Percentiles rank a stretch among this genome's conserved stretches.
These are phyloP conservation scores for Pilobolus umbonatus DNA, from an alignment of 192 early-diverging fungal genomes.

Conservation along the genomic window DNA sequence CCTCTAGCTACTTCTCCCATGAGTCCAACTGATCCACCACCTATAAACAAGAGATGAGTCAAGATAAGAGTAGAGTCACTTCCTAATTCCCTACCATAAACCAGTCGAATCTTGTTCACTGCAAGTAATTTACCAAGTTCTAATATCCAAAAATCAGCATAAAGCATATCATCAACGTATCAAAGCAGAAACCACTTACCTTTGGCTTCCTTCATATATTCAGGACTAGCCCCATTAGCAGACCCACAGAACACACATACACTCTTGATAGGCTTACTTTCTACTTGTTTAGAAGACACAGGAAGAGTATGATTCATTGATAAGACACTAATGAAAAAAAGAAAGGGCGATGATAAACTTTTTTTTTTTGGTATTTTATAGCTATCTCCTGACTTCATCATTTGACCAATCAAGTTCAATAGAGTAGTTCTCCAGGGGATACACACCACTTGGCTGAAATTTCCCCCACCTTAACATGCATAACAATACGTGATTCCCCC, in stretches of 20 bases:
- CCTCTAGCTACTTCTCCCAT: constrained; percentile 83
- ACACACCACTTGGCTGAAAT: no score
- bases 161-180: neutral
- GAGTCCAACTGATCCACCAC: constrained; percentile 62
- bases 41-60: constrained; percentile 21
- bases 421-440: no score
- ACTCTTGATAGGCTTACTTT: no score
- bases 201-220: constrained; percentile 39
- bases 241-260: constrained; percentile 24
- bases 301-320: no score
- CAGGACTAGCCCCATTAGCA: constrained; percentile 33
- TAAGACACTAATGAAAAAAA: no score
- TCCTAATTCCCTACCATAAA: constrained; percentile 54
- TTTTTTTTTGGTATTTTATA: no score
- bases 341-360: no score
- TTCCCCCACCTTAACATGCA: no score
- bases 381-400: no score
- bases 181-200: constrained; percentile 19
- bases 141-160: constrained; percentile 6
- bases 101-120: constrained; percentile 53
- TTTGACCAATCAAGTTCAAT: no score
- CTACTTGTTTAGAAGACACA: no score
- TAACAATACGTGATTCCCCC: no score
- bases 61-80: neutral
- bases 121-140: constrained; percentile 53